Percentiles rank a stretch among this genome's conserved stretches.
Conservation (phyloP, 805 yeast genomes). For the Priceomyces carsonii region DNA sequence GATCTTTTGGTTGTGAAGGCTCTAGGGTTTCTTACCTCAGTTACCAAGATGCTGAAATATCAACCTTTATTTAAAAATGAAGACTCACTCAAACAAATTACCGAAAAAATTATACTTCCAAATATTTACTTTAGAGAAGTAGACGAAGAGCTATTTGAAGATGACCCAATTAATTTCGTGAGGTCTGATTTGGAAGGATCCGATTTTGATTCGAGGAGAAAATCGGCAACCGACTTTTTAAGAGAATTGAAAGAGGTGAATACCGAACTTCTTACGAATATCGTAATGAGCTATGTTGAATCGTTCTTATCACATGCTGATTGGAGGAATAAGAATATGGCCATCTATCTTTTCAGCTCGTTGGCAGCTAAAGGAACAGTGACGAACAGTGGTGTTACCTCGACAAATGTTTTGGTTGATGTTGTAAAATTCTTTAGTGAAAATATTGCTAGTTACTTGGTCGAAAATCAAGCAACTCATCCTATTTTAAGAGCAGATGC, state of each 20-base stretch:
- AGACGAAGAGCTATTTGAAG: slow-evolving; percentile 93
- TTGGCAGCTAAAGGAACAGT: slow-evolving; percentile 89
- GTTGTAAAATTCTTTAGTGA: slow-evolving; percentile 81
- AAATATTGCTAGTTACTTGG: slow-evolving; percentile 80
- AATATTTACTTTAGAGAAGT: slow-evolving; percentile 81
- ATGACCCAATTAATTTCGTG: slow-evolving; percentile 92
- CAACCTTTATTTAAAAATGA: slow-evolving; percentile 62
- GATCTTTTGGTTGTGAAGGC: slow-evolving; percentile 84
- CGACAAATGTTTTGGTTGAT: slow-evolving; percentile 82
- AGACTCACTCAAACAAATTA: slow-evolving; percentile 66
- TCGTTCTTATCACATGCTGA: slow-evolving; percentile 57
- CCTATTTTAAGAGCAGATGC: slow-evolving; percentile 91
- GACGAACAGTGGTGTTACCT: slow-evolving; percentile 83
- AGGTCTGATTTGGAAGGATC: slow-evolving; percentile 95
- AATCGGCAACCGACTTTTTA: slow-evolving; percentile 89
- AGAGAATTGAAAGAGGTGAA: slow-evolving; percentile 81
- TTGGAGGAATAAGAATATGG: slow-evolving; percentile 88
- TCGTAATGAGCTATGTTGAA: slow-evolving; percentile 71
- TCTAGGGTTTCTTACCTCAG: slow-evolving; percentile 77
- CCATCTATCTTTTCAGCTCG: slow-evolving; percentile 81
- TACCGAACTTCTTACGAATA: slow-evolving; percentile 70
- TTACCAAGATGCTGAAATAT: slow-evolving; percentile 69
- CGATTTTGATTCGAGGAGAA: slow-evolving; percentile 88
- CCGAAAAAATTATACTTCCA: slow-evolving; percentile 84
- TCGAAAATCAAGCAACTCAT: slow-evolving; percentile 49